Evolutionary conservation across 257 asterid genomes (phyloP).

Genomic region (Solanum pinnatisectum): DNA sequence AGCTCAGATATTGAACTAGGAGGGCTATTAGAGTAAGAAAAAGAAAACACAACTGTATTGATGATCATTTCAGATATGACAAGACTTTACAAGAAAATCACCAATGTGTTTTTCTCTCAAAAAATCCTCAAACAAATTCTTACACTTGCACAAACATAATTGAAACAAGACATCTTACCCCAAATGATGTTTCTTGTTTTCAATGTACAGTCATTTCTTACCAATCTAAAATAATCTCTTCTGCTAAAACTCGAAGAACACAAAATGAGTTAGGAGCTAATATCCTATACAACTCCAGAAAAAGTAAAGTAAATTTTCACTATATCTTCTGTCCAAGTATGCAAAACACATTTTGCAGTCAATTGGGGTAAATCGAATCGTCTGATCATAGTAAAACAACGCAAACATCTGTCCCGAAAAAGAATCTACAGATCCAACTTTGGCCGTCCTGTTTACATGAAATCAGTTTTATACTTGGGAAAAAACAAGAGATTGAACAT

Average conservation of each 20-base stretch:
- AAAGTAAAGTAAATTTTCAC: slow-evolving; percentile 10
- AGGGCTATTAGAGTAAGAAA: neutral
- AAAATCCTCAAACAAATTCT: neutral
- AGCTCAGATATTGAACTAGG: neutral
- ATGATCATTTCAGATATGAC: neutral
- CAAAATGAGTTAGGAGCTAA: slow-evolving; percentile 38
- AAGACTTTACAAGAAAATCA: neutral
- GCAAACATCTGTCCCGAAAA: neutral
- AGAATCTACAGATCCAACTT: slow-evolving; percentile 40
- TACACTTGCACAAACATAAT: slow-evolving; percentile 14
- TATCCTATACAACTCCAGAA: slow-evolving; percentile 51
- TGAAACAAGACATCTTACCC: slow-evolving; percentile 27
- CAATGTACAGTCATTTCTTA: slow-evolving; percentile 29
- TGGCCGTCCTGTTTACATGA: slow-evolving; percentile 29
- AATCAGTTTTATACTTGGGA: neutral
- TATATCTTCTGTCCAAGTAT: slow-evolving; percentile 12
- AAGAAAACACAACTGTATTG: neutral
- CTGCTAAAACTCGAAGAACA: slow-evolving; percentile 79
- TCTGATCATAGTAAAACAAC: slow-evolving; percentile 13
- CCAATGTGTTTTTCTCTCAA: neutral
- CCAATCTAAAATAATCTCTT: slow-evolving; percentile 41
- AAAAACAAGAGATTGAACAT: neutral
- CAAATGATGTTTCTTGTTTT: slow-evolving; percentile 19
- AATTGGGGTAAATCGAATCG: slow-evolving; percentile 7
- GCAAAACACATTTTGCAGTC: slow-evolving; percentile 24